Base-by-base conservation (phyloP, 2,329 filamentous ascomycete genomes). In the Herpotrichia juniperi region DNA sequence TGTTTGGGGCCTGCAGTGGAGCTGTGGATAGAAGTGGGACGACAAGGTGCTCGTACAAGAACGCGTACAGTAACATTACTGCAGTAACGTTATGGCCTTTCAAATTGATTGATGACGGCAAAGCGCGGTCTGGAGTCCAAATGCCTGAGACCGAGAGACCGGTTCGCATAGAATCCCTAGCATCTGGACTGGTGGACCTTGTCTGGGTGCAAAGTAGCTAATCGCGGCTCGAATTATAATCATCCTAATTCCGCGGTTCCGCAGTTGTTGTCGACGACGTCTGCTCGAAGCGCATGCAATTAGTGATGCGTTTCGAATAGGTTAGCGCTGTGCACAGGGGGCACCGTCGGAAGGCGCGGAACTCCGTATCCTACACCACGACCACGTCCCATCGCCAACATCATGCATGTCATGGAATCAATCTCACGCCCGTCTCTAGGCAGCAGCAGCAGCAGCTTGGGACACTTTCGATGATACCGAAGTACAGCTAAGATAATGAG, bases 1-100 rank as follows among this genome's bases (percentile, higher is more conserved):
- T 3, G 17, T 14, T 28, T 32, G 32, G 21, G 37, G 31, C 37
- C 32, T 46, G 48, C 30, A 19, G 47, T 28, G 40, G 39, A 42
- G 37, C 37, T 24, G 37, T 16, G 37, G 37, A 14, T n/a, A 14
- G 14, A 10, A 22, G 19, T 40, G 37, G 37, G 12, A 25, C 22
- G 37, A 40, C 37, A 12, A 24, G 19, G 5, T 17, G 21, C 26
- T 19, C 24, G 26, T 25, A 24, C 24, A 34, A 26, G 22, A 37
- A 4, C 28, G 7, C 34, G n/a, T n/a, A 17, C 34, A 37, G 6
- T 14, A 37, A 25, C 39, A 9, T 5, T 22, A 19, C 39, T 42
- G 39, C 39, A 42, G n/a, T 35, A 28, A 5, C 26, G 7, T 5
- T 42, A 25, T 35, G 43, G 5, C 26, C 6, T 5, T 42, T 6